Conservation (phyloP, 257 asterid species). For the Lantana camara region DNA sequence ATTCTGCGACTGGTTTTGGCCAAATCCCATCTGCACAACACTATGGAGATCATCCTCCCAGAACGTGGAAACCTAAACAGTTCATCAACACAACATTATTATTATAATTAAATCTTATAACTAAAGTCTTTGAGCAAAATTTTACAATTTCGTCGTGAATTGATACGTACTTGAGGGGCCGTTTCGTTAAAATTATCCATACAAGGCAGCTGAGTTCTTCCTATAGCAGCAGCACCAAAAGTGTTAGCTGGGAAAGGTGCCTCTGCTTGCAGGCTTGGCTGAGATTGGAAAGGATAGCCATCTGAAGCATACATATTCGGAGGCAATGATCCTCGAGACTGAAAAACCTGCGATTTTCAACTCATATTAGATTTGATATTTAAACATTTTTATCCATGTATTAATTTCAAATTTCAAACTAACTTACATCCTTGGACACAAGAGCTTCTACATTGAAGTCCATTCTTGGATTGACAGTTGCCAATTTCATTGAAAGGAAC, state of each 20-base stretch:
- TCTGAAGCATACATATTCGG: conserved; percentile 47
- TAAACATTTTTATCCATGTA: too few species aligned
- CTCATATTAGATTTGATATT: conserved; percentile 8
- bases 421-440: conserved; percentile 74
- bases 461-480: conserved; percentile 80
- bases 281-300: conserved; percentile 50
- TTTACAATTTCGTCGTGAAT: background rate
- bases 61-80: conserved; percentile 54
- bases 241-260: conserved; percentile 41
- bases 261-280: conserved; percentile 39
- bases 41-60: conserved; percentile 89
- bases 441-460: conserved; percentile 68
- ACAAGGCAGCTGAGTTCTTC: conserved; percentile 52
- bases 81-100: background rate
- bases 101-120: background rate
- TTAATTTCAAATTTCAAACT: background rate
- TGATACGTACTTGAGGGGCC: conserved; percentile 58
- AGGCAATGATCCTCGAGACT: conserved; percentile 52
- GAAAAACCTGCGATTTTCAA: conserved; percentile 46
- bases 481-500: conserved; percentile 92
- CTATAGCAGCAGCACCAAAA: conserved; percentile 35
- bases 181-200: conserved; percentile 45
- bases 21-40: conserved; percentile 82
- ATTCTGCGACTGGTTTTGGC: conserved; percentile 59
- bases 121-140: background rate